Evolutionary conservation across 2,329 filamentous ascomycete genomes (phyloP).

Genomic region (Davidsoniella virescens): DNA sequence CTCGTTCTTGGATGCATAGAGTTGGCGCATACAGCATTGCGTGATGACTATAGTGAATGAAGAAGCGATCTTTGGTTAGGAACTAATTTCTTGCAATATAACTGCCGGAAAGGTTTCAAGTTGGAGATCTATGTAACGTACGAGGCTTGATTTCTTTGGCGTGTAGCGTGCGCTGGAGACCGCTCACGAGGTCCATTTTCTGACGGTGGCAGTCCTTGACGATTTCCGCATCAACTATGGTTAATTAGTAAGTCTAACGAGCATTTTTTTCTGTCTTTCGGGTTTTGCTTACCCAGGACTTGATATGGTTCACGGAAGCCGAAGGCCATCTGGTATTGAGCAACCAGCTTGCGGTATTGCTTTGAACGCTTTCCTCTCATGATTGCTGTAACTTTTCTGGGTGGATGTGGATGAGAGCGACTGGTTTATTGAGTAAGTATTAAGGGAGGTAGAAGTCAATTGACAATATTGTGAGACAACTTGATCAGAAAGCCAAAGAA

Average conservation of each 20-base stretch:
- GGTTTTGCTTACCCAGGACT: slow-evolving; percentile 45
- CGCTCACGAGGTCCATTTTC: slow-evolving; percentile 74
- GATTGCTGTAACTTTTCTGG: slow-evolving; percentile 12
- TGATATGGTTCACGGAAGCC: slow-evolving; percentile 92
- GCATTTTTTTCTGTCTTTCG: neutral
- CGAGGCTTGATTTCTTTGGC: slow-evolving; percentile 63
- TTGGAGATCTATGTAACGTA: slow-evolving; percentile 25
- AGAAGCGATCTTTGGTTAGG: slow-evolving; percentile 13
- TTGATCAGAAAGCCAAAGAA: neutral
- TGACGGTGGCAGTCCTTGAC: slow-evolving; percentile 65
- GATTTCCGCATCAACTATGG: slow-evolving; percentile 63
- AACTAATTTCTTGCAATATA: slow-evolving; percentile 10
- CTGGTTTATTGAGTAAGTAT: neutral
- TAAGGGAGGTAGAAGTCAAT: neutral
- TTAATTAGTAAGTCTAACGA: slow-evolving; percentile 1
- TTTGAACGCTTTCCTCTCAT: slow-evolving; percentile 38
- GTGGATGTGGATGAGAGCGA: no score
- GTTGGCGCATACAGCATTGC: slow-evolving; percentile 64
- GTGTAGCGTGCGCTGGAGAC: slow-evolving; percentile 68
- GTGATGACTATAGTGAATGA: slow-evolving; percentile 46
- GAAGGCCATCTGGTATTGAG: slow-evolving; percentile 74
- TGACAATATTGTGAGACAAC: neutral
- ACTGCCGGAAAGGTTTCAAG: neutral
- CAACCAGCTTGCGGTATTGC: slow-evolving; percentile 68
- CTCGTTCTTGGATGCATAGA: slow-evolving; percentile 47